Evolutionary conservation across 2,329 filamentous ascomycete species (phyloP), one percentile per base, ranked within the genome.

Genomic region (Fonsecaea monophora): DNA sequence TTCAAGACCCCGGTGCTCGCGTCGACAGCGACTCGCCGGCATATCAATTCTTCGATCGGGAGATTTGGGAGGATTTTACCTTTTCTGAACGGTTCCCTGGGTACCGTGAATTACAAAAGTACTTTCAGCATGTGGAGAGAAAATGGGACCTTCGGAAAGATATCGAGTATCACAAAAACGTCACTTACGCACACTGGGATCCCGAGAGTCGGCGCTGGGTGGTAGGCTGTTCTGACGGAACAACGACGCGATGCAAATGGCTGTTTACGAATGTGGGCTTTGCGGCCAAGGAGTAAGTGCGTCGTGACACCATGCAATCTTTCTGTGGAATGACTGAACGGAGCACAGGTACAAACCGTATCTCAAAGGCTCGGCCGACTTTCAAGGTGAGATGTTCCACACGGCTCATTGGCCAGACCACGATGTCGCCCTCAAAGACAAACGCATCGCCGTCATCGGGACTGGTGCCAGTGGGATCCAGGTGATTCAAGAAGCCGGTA

Each of bases 401-500:
- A 84, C 85, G 0, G 86, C 85, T 0, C 84, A 84, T 73, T 89
- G 87, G 87, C 86, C 87, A 0, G 80, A 86, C 7, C 77, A 82
- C 3, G 79, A 84, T 10, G 79, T 89, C 25, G 80, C 84, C 56
- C 81, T 88, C 30, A 81, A 81, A 55, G 82, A 82, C 57, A 90
- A 90, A 74, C 81, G 83, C 13, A 83, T 86, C 60, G 88, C 84
- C 30, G 82, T 90, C 62, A 85, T 90, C 34, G 88, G 88, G 4
- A 90, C 87, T 0, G 88, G 88, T 1, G 85, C 87, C 4, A 79
- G 78, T 0, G 80, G 77, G 5, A 77, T 82, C 5, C 80, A 82
- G 55, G 67, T 71, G n/a, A 72, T 70, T 8, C 72, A 64, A 72
- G 70, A 53, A 71, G 71, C 35, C 34, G 55, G 62, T 38, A 42